Evolutionary conservation across 371 early-diverging fungal genomes (phyloP).

Genomic region (Zychaea mexicana): DNA sequence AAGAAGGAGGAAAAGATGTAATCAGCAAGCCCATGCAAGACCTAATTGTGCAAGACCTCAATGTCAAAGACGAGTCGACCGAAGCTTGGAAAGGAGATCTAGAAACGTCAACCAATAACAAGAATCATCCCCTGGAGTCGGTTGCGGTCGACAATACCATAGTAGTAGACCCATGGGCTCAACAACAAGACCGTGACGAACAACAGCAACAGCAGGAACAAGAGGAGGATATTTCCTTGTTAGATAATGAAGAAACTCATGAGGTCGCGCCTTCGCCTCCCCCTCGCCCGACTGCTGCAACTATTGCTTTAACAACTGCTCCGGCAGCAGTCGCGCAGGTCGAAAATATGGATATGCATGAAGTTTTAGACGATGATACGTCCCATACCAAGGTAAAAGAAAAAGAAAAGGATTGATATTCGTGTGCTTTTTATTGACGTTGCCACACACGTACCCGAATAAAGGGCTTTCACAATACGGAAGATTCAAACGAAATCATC

Average conservation of each 20-base stretch:
- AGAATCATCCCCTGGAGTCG: conserved; percentile 3
- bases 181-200: background rate
- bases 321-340: background rate
- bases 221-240: background rate
- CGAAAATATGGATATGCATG: background rate
- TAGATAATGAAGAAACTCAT: background rate
- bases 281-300: background rate
- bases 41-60: background rate
- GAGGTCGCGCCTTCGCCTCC: background rate
- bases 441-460: background rate
- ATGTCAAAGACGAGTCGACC: background rate
- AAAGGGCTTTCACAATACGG: conserved; percentile 48
- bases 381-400: conserved; percentile 38
- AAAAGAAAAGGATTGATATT: background rate
- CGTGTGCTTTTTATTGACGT: background rate
- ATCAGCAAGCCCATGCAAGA: background rate
- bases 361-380: conserved; percentile 22
- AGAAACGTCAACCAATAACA: background rate
- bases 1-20: too few relatives aligned
- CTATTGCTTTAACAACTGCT: background rate
- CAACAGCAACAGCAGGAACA: background rate
- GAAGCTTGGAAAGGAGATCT: conserved; percentile 1
- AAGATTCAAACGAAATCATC: conserved; percentile 38
- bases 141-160: background rate
- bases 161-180: background rate